phyloP scores from a whole-genome alignment of 2,329 filamentous ascomycete species.

The Trichoderma atrobrunneum region DNA sequence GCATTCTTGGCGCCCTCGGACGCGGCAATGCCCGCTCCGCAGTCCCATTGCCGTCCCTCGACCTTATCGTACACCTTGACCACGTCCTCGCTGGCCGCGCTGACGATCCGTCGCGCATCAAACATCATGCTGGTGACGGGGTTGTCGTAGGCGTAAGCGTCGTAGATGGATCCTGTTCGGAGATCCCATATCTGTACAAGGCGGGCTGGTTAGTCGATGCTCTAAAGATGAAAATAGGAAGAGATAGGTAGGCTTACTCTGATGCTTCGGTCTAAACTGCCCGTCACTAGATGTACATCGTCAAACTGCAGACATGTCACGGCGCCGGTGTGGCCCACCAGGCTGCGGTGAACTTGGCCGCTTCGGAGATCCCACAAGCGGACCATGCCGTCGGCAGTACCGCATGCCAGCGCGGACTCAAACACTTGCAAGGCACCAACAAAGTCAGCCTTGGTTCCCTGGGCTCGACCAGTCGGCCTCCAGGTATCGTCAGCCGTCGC shows the following conservation, averaged over 20 bases:
- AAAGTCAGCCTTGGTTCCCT: constrained; percentile 74
- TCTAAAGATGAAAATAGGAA: not conserved
- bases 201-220: constrained; percentile 23
- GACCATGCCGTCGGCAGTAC: constrained; percentile 96
- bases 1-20: constrained; percentile 63
- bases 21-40: constrained; percentile 74
- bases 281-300: constrained; percentile 90
- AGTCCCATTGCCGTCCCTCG: constrained; percentile 94
- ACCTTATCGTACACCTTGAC: constrained; percentile 99
- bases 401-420: constrained; percentile 90
- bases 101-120: constrained; percentile 82
- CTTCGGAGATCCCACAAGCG: constrained; percentile 93
- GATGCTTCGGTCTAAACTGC: constrained; percentile 87
- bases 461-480: constrained; percentile 66
- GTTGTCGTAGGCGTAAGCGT: constrained; percentile 93
- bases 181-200: constrained; percentile 90
- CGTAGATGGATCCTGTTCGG: constrained; percentile 88
- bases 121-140: constrained; percentile 97
- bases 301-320: constrained; percentile 96
- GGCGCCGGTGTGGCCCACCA: constrained; percentile 92
- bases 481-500: constrained; percentile 64
- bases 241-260: constrained; percentile 62
- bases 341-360: constrained; percentile 92
- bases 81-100: constrained; percentile 86
- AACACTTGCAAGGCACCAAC: constrained; percentile 94